Evolutionary conservation across 169 alveolate genomes (phyloP), one percentile per base, ranked within the genome.

Genomic region (Plasmodium coatneyi): DNA sequence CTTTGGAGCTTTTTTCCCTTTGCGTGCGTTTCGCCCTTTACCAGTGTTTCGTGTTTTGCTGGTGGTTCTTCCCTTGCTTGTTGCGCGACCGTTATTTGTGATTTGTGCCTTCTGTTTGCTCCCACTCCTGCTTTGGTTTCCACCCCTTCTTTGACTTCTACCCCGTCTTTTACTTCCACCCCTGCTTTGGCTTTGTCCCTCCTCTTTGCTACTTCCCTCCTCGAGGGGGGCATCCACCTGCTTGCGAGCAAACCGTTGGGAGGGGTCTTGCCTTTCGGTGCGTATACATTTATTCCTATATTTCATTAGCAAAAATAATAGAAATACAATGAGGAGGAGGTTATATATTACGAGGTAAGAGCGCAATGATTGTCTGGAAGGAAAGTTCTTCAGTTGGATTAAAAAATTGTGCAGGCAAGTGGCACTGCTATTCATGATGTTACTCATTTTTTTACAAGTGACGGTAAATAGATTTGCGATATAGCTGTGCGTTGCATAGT

Each of bases 271-370:
- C 22, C 19, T 14, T 36, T 41, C 52, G 6, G 39, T 66, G n/a
- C 76, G 60, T 54, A 39, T 86, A 54, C 71, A 32, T 41, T 16
- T 70, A 22, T 22, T 19, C 79, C 41, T 86, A 43, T 60, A 76
- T 52, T 74, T 52, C 34, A 49, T 28, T 66, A 86, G 25, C 70
- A 86, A 86, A 22, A 86, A 86, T 49, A 46, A 46, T 41, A 76
- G 28, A 86, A 54, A 86, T 3, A 70, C 16, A 2, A 86, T 19
- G 28, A 86, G 36, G 9, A 74, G 43, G 28, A 86, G 3, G 36
- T 70, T 52, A 49, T 74, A 9, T n/a, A 72, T 30, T 41, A 84
- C 39, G 32, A 74, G 12, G 34, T 49, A 76, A 32, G 70, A 49
- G 28, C 79, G 22, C 22, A 19, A 22, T 74, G 28, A 22, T 6